phyloP scores from a whole-genome alignment of 305 asterid genomes.

The Withania somnifera region DNA sequence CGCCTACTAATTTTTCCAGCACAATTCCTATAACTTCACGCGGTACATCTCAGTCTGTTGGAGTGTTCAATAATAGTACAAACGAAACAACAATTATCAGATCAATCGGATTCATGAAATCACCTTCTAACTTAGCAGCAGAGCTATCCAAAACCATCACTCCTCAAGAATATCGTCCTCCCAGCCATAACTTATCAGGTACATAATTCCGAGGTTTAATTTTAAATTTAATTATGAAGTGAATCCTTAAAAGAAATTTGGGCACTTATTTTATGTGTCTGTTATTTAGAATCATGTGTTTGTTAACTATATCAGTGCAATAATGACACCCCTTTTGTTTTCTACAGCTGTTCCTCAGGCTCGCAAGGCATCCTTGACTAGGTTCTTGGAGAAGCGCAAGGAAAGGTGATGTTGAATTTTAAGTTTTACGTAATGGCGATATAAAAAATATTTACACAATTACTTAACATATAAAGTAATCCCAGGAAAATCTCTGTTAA shows the following conservation, averaged over 20 bases:
- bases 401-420: constrained; percentile 29
- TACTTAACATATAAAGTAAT: too few relatives aligned
- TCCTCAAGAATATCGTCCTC: background rate
- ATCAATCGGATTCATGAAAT: background rate
- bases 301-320: background rate
- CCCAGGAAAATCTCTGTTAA: too few relatives aligned
- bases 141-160: background rate
- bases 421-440: background rate
- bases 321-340: background rate
- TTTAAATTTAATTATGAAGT: too few relatives aligned
- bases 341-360: constrained; percentile 50
- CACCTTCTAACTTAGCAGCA: background rate
- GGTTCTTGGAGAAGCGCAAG: constrained; percentile 55
- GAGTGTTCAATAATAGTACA: background rate
- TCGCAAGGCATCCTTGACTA: constrained; percentile 50
- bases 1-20: background rate
- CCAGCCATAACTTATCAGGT: background rate
- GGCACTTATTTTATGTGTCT: background rate
- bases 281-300: too few relatives aligned
- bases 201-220: background rate
- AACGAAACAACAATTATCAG: background rate
- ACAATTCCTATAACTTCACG: background rate
- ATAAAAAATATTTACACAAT: background rate
- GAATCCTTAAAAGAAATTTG: background rate
- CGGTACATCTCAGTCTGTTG: background rate